These are phyloP conservation scores for Plenodomus biglobosus DNA, from an alignment of 2,329 filamentous ascomycete species.

Conservation along the genomic window DNA sequence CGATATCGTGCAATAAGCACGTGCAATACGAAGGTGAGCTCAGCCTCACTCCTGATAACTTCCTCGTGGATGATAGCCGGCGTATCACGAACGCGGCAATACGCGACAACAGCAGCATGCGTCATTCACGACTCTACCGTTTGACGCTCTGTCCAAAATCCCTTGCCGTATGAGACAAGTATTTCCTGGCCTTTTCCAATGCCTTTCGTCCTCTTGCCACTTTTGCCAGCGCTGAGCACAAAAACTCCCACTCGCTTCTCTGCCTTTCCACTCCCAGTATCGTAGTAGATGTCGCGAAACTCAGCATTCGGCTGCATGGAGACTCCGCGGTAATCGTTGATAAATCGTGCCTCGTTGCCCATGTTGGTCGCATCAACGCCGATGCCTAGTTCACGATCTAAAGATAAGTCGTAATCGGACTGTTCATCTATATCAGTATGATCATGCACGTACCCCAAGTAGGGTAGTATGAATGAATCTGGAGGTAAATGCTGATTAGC, in stretches of 20 bases:
- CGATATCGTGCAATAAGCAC: no score
- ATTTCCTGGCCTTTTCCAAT: constrained; percentile 55
- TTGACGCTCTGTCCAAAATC: constrained; percentile 50
- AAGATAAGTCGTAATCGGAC: constrained; percentile 55
- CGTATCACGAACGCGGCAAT: no score
- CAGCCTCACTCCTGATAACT: no score
- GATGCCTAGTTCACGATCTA: constrained; percentile 53
- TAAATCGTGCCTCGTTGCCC: constrained; percentile 56
- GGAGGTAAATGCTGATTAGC: constrained; percentile 50
- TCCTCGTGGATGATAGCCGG: no score
- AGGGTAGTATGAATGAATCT: constrained; percentile 52
- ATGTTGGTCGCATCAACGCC: constrained; percentile 52
- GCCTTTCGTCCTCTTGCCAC: constrained; percentile 50
- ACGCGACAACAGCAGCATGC: not conserved
- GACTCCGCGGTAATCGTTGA: constrained; percentile 58
- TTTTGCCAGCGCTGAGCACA: constrained; percentile 53
- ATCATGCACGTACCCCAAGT: constrained; percentile 53
- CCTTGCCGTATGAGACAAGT: constrained; percentile 57
- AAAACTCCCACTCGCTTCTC: constrained; percentile 56
- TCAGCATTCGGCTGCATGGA: constrained; percentile 46
- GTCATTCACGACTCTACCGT: constrained; percentile 6
- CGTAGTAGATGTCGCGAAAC: constrained; percentile 47
- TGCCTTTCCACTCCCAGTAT: constrained; percentile 41
- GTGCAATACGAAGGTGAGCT: no score
- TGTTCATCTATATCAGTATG: constrained; percentile 45